Percentiles rank a stretch among this genome's conserved stretches.
These are phyloP conservation scores for Gonapodya prolifera DNA, from an alignment of 192 early-diverging fungal species.

Conservation along the genomic window DNA sequence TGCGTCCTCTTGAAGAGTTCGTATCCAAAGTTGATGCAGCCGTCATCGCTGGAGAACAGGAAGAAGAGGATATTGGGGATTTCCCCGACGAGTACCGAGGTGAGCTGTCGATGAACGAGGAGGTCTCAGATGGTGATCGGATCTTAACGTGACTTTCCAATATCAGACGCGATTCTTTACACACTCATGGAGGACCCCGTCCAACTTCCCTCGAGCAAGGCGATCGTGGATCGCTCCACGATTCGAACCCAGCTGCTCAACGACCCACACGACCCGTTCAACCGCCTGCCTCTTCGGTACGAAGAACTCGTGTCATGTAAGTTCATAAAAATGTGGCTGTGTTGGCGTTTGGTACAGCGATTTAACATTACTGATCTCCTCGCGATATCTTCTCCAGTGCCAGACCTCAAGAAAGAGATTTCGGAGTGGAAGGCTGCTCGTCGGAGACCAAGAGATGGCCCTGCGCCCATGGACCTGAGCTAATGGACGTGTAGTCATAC, in stretches of 20 bases:
- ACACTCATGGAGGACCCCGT: conserved; percentile 91
- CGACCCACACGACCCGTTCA: conserved; percentile 66
- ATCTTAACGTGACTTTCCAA: conserved; percentile 40
- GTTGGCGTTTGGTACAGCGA: no score
- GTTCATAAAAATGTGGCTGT: no score
- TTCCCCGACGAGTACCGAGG: conserved; percentile 84
- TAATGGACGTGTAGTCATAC: no score
- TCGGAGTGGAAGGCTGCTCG: no score
- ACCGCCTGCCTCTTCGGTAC: background rate
- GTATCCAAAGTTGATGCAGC: conserved; percentile 58
- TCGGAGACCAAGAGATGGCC: no score
- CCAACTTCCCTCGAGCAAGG: conserved; percentile 65
- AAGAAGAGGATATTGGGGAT: conserved; percentile 65
- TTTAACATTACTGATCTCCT: no score
- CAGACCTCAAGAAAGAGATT: no score
- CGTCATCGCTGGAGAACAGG: conserved; percentile 40
- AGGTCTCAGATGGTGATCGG: no score
- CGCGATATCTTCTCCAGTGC: no score
- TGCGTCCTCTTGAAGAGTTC: conserved; percentile 42
- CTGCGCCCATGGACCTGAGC: no score
- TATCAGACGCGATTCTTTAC: conserved; percentile 65
- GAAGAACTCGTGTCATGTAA: background rate
- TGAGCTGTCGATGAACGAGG: no score
- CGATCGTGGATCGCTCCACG: conserved; percentile 73
- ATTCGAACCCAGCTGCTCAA: conserved; percentile 81